Conservation (phyloP, 2,329 filamentous ascomycete genomes). For the Hypoxylon sp. region DNA sequence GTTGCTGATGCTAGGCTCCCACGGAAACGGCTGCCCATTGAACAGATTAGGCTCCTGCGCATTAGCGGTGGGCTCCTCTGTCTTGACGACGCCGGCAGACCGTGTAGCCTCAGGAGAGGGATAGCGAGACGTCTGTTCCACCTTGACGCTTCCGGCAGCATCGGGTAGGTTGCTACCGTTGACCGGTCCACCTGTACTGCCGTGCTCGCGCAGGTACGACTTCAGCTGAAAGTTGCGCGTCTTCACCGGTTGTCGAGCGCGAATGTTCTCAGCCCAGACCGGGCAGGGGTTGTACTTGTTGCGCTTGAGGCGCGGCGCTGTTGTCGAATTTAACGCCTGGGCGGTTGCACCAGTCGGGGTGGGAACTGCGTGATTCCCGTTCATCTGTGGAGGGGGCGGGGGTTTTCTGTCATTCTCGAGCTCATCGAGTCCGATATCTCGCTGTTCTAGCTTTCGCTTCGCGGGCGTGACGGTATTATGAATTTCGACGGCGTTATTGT, state of each 20-base stretch:
- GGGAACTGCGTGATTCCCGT: conserved; percentile 49
- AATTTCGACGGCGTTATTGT: conserved; percentile 44
- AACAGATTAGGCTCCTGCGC: conserved; percentile 36
- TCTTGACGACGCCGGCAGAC: conserved; percentile 38
- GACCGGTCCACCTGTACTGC: conserved; percentile 15
- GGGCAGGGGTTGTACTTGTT: conserved; percentile 51
- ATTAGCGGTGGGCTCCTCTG: conserved; percentile 35
- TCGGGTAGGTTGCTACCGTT: conserved; percentile 41
- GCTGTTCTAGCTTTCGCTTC: conserved; percentile 59
- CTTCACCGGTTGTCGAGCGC: conserved; percentile 47
- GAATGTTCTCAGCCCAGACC: conserved; percentile 57
- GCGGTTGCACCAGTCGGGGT: conserved; percentile 30
- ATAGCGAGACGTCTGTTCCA: conserved; percentile 53
- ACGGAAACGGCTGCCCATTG: conserved; percentile 51
- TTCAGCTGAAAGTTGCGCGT: conserved; percentile 57
- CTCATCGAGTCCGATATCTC: conserved; percentile 59
- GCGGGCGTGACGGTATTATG: conserved; percentile 51
- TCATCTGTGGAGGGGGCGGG: conserved; percentile 58
- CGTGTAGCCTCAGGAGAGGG: conserved; percentile 57
- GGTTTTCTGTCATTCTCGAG: conserved; percentile 58
- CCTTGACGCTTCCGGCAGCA: conserved; percentile 33
- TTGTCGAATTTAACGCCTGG: conserved; percentile 46
- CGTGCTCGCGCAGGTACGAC: conserved; percentile 28
- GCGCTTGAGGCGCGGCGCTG: conserved; percentile 51
- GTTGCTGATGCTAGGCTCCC: conserved; percentile 74